phyloP scores from a whole-genome alignment of 202 grass and related monocot species.

The Hordeum pubiflorum region DNA sequence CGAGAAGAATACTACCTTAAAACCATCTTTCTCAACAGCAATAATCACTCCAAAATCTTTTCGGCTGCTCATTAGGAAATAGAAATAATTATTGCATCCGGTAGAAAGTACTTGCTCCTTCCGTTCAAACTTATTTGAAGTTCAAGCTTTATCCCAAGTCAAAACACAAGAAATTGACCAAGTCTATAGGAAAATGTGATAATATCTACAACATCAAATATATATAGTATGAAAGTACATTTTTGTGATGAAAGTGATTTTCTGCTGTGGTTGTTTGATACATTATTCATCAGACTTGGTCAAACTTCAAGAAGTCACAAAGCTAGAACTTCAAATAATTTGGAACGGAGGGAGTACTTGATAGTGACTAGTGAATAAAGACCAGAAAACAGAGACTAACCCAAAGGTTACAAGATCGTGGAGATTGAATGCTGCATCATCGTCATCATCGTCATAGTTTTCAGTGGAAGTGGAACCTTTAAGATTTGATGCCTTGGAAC shows the following conservation, averaged over 20 bases:
- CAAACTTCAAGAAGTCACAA: not conserved
- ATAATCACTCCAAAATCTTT: constrained; percentile 88
- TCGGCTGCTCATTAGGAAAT: constrained; percentile 43
- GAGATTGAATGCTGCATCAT: constrained; percentile 44
- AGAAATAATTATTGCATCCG: constrained; percentile 17
- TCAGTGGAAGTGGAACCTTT: constrained; percentile 44
- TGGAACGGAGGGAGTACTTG: not conserved
- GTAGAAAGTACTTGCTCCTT: not conserved
- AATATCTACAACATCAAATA: not conserved
- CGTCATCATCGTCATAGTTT: constrained; percentile 32
- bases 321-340: not conserved
- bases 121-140: not conserved
- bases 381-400: constrained; percentile 35
- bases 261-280: not conserved
- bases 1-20: constrained; percentile 45
- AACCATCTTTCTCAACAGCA: constrained; percentile 79
- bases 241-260: not conserved
- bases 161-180: not conserved
- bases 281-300: not conserved
- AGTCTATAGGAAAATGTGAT: not conserved
- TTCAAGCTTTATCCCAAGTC: not conserved
- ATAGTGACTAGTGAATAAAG: constrained; percentile 4
- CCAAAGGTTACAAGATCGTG: constrained; percentile 95
- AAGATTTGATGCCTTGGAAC: constrained; percentile 45
- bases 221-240: not conserved